A percentile compares a stretch with the other conserved stretches of the same genome.
These are phyloP conservation scores for Oenanthe javanica DNA, from an alignment of 140 eudicot genomes.

Conservation along the genomic window DNA sequence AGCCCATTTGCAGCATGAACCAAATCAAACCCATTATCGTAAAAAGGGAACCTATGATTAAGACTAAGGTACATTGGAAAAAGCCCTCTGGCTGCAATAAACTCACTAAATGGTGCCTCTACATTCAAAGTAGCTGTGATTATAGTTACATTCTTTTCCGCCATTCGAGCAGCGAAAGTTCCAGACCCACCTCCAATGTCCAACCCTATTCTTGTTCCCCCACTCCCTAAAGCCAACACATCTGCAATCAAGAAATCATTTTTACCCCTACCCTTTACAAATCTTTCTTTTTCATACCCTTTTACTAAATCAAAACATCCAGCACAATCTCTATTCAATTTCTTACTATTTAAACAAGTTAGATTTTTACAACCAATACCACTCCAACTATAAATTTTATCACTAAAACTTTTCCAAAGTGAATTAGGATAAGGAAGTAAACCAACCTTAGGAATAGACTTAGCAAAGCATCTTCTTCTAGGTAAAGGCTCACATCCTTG, in stretches of 20 bases:
- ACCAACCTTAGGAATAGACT: constrained; percentile 51
- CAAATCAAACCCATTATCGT: constrained; percentile 73
- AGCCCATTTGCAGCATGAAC: constrained; percentile 63
- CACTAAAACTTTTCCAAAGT: constrained; percentile 74
- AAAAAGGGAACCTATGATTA: constrained; percentile 69
- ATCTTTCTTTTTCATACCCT: constrained; percentile 56
- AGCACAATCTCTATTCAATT: constrained; percentile 72
- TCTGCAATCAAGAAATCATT: constrained; percentile 70
- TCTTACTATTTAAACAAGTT: constrained; percentile 65
- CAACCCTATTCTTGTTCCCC: constrained; percentile 63
- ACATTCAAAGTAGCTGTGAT: constrained; percentile 57
- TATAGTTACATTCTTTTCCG: constrained; percentile 64
- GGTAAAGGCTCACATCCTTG: constrained; percentile 91
- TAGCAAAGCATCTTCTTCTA: constrained; percentile 75
- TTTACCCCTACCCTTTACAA: constrained; percentile 56
- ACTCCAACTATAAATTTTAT: constrained; percentile 79
- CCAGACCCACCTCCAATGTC: constrained; percentile 97
- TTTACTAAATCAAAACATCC: constrained; percentile 55
- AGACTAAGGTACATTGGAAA: constrained; percentile 68
- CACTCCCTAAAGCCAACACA: constrained; percentile 63
- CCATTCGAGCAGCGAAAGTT: constrained; percentile 89
- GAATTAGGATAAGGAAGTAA: constrained; percentile 67
- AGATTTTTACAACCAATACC: constrained; percentile 82
- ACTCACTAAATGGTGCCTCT: constrained; percentile 78
- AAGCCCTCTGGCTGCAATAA: constrained; percentile 79